Base-by-base conservation (phyloP, 2,329 filamentous ascomycete species). In the Trichoderma afroharzianum region DNA sequence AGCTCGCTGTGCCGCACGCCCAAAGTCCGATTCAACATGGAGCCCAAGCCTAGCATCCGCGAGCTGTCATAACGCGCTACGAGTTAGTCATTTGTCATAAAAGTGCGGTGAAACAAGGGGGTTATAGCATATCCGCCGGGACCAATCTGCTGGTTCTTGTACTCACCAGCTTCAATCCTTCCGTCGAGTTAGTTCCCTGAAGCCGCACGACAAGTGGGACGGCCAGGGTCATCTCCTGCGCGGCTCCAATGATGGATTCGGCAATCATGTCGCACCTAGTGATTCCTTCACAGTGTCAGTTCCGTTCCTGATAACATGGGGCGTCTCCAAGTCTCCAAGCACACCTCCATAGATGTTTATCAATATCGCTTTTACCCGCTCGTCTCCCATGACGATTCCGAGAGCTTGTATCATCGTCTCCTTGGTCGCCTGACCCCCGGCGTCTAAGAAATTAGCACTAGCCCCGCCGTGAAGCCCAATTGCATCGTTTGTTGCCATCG, bases 401-500 rank as follows among this genome's bases (percentile, higher is more conserved):
- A 97, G 96, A 1, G 90, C 91, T 70, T 89, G 88, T 78, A 91
- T 90, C 75, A 97, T 93, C 0, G 94, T 97, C 74, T 92, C 89
- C 33, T 88, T 88, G 0, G 94, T 97, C 0, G 94, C 94, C 80
- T 97, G 96, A 43, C 94, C 94, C 32, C 95, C 94, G 0, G 93
- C 97, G 79, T 97, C 94, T 69, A 97, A 86, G 79, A 97, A 97
- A 77, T 97, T 97, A 12, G 93, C 89, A 28, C 91, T 91, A 39
- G 85, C 81, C 2, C 93, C 93, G 9, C 91, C 91, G 69, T 89
- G 88, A 14, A 89, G 82, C 3, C 87, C 85, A 2, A 97, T 88
- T 0, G 92, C 92, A 79, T 97, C 94, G 72, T 95, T 90, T 0
- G 94, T 97, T 79, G 96, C 96, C 92, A 97, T 96, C 0, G 94